Conservation (phyloP, 1,284 basidiomycete species). For the Puccinia sorghi region DNA sequence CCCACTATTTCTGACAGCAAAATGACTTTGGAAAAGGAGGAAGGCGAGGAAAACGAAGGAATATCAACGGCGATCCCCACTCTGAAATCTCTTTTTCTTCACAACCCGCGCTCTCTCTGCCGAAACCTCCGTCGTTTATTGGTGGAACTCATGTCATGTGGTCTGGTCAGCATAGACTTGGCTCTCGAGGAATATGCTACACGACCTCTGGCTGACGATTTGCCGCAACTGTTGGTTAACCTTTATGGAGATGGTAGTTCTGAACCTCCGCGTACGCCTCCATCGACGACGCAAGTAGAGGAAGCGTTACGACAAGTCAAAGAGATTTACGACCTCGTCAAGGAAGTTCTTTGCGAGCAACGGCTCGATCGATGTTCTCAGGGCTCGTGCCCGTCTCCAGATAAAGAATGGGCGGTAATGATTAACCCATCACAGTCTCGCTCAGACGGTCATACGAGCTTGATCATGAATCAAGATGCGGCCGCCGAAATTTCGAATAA, state of each 20-base stretch:
- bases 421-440: slow-evolving; percentile 2
- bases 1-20: slow-evolving; percentile 1
- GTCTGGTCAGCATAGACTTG: slow-evolving; percentile 39
- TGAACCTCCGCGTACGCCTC: not conserved
- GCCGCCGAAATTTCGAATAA: not conserved
- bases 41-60: slow-evolving; percentile 48
- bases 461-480: not conserved
- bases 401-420: slow-evolving; percentile 15
- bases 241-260: slow-evolving; percentile 2
- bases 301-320: slow-evolving; percentile 24
- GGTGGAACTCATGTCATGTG: slow-evolving; percentile 38
- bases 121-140: slow-evolving; percentile 25
- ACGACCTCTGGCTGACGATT: slow-evolving; percentile 29
- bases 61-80: not conserved
- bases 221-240: slow-evolving; percentile 27
- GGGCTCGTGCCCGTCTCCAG: not conserved
- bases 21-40: slow-evolving; percentile 34
- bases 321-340: slow-evolving; percentile 19
- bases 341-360: slow-evolving; percentile 19
- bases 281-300: slow-evolving; percentile 15
- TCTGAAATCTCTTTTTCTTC: slow-evolving; percentile 20
- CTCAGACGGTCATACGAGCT: not conserved
- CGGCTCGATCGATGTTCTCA: not conserved
- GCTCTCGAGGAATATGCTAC: slow-evolving; percentile 36
- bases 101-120: slow-evolving; percentile 30